These are phyloP conservation scores for Poa annua DNA, from an alignment of 176 grass and related monocot species.

Conservation along the genomic window DNA sequence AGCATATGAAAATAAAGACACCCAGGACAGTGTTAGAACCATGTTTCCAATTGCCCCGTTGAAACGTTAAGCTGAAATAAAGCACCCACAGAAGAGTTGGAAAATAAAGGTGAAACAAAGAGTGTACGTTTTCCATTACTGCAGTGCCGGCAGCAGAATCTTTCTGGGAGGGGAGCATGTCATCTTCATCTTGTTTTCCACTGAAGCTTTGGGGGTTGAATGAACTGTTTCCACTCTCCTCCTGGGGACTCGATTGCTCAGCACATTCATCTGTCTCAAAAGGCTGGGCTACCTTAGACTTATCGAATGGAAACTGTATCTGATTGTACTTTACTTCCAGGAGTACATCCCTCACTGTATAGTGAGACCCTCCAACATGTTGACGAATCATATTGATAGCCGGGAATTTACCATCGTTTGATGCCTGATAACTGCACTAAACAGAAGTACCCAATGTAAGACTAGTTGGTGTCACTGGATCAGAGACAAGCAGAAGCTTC, in stretches of 20 bases:
- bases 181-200: constrained; percentile 20
- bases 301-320: constrained; percentile 27
- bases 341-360: constrained; percentile 55
- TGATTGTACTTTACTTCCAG: constrained; percentile 68
- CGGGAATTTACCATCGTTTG: constrained; percentile 70
- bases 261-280: neutral
- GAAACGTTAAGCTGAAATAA: constrained; percentile 20
- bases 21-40: constrained; percentile 14
- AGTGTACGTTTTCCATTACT: constrained; percentile 21
- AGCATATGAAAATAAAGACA: constrained; percentile 11
- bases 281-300: constrained; percentile 23
- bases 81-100: neutral
- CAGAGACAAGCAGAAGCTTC: neutral
- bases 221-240: constrained; percentile 6
- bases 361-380: constrained; percentile 53
- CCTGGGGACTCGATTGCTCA: constrained; percentile 8
- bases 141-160: constrained; percentile 17
- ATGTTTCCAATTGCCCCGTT: neutral
- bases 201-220: neutral
- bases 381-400: neutral
- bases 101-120: constrained; percentile 26
- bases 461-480: neutral
- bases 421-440: constrained; percentile 67
- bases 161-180: neutral
- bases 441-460: constrained; percentile 37